These are phyloP conservation scores for Sphagnum tenellum DNA, from an alignment of 225 moss, liverwort and hornwort genomes.

Conservation along the genomic window DNA sequence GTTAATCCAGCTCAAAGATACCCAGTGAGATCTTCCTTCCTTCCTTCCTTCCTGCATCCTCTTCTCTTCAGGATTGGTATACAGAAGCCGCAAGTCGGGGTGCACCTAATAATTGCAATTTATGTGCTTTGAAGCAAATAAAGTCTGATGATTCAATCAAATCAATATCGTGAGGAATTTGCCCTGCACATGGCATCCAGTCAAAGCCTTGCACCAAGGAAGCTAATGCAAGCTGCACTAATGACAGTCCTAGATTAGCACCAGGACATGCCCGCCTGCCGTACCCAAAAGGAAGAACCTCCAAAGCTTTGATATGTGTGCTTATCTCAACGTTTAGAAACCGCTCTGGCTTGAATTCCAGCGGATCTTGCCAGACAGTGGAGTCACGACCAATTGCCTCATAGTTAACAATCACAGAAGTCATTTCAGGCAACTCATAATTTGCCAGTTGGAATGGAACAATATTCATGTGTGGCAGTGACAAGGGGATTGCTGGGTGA, in stretches of 20 bases:
- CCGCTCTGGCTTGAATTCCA: conserved; percentile 28
- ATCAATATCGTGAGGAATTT: conserved; percentile 27
- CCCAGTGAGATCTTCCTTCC: too few relatives aligned
- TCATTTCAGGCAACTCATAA: conserved; percentile 31
- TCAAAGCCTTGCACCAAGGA: conserved; percentile 46
- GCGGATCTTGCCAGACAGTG: conserved; percentile 27
- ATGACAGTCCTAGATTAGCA: conserved; percentile 18
- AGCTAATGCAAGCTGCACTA: conserved; percentile 33
- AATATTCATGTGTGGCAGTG: conserved; percentile 45
- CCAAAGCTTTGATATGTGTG: conserved; percentile 29
- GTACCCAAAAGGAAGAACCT: conserved; percentile 46
- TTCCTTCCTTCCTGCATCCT: too few relatives aligned
- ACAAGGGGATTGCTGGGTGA: conserved; percentile 38
- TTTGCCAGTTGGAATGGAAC: conserved; percentile 11
- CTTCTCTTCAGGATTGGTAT: conserved; percentile 2
- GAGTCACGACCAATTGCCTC: conserved; percentile 39
- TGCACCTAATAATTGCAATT: conserved; percentile 22
- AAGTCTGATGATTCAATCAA: conserved; percentile 21
- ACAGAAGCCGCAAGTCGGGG: conserved; percentile 17
- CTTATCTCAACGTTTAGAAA: conserved; percentile 27
- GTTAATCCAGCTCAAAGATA: too few relatives aligned
- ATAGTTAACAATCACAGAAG: conserved; percentile 30
- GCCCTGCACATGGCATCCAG: conserved; percentile 25
- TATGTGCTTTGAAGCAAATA: conserved; percentile 24
- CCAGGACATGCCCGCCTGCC: conserved; percentile 52